Base-by-base conservation (phyloP, 805 yeast genomes). In the Zygosaccharomyces rouxii region DNA sequence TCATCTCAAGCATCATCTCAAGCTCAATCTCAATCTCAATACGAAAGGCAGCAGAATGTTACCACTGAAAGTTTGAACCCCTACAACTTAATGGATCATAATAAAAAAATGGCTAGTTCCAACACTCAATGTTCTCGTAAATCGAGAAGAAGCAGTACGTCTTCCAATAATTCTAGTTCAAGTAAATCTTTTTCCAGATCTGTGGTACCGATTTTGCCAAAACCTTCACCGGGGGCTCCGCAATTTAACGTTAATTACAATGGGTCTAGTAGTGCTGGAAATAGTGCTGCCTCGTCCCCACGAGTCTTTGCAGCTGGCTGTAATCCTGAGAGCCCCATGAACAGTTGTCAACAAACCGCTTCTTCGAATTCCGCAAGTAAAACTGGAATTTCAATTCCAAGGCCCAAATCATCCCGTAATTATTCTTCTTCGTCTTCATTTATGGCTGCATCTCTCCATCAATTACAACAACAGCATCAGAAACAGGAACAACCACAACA, bases 151-250 rank as follows among this genome's bases (percentile, higher is more conserved):
- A 57, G 59, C 37, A 64, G 69, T 48, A 58, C 55, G 11, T 63
- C 70, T 5, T 60, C 68, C 4, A 60, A 59, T 23, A 58, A 55
- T 22, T 64, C 67, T 1, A 60, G 66, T 42, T 56, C 58, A 35
- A 59, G 63, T 21, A 55, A 52, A 13, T 62, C 68, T 1, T 58
- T 65, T 7, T 58, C 69, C 1, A 58, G 65, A 35, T 58, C 69
- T 14, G 57, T 63, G 44, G 66, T 67, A 2, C 70, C 70, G 1
- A 67, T 67, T 23, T 46, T 67, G 35, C 70, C 71, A 2, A 67
- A 65, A 50, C 68, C 68, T 21, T 53, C 63, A n/a, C 56, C 62
- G 2, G 49, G 54, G 13, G 45, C 56, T 5, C 18, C 56, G 13
- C 48, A 48, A 37, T 49, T 50, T 18, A 55, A 49, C 40, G 29